These are phyloP conservation scores for Margaritispora aquatica DNA, from an alignment of 495 filamentous ascomycete genomes.

Conservation along the genomic window DNA sequence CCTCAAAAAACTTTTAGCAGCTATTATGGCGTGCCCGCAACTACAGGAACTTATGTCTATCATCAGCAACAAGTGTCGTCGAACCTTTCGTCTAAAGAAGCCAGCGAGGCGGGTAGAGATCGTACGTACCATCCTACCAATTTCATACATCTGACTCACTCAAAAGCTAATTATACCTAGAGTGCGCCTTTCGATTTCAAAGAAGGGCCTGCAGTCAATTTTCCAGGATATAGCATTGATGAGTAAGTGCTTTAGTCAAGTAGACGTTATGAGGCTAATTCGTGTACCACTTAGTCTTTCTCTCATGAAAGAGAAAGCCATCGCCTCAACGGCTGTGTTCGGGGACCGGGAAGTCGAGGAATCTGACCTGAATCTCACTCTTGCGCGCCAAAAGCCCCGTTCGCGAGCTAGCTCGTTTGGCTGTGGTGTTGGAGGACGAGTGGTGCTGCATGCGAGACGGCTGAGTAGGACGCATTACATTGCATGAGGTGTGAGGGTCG, in stretches of 20 bases:
- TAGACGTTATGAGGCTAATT: background rate
- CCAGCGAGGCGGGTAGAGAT: slow-evolving; percentile 6
- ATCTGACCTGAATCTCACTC: background rate
- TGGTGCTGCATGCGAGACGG: slow-evolving; percentile 8
- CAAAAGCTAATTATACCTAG: slow-evolving; percentile 1
- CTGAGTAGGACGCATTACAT: slow-evolving; percentile 7
- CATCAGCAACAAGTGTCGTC: slow-evolving; percentile 13
- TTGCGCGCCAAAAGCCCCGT: background rate
- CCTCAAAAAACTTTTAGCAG: background rate
- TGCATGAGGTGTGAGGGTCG: background rate
- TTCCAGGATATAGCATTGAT: slow-evolving; percentile 19
- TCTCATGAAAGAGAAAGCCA: slow-evolving; percentile 22
- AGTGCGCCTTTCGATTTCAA: slow-evolving; percentile 20
- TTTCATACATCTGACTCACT: too few species aligned
- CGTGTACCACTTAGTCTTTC: slow-evolving; percentile 10
- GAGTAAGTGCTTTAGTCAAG: slow-evolving; percentile 13
- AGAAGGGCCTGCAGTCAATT: slow-evolving; percentile 16
- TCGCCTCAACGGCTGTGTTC: slow-evolving; percentile 17
- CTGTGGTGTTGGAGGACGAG: slow-evolving; percentile 9
- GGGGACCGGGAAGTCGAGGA: slow-evolving; percentile 11
- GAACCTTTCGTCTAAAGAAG: slow-evolving; percentile 11
- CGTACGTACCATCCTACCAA: slow-evolving; percentile 5
- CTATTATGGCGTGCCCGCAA: slow-evolving; percentile 3
- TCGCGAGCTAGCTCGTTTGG: slow-evolving; percentile 5
- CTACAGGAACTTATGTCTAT: background rate